A percentile compares a stretch with the other conserved stretches of the same genome.
phyloP scores from a whole-genome alignment of 179 eudicot species.

The Silene noctiflora region DNA sequence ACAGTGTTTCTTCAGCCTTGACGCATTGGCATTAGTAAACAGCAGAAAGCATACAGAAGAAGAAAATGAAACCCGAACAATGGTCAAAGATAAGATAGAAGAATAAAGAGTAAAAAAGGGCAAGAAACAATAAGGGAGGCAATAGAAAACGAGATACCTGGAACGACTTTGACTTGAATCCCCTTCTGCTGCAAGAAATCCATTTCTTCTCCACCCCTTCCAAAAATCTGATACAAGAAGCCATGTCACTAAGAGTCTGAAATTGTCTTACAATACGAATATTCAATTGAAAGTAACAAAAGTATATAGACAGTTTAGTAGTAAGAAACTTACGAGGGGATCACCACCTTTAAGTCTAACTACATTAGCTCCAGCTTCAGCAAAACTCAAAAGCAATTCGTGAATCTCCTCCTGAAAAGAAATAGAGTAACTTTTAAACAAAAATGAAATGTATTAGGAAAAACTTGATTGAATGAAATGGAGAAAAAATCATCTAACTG shows the following conservation, averaged over 20 bases:
- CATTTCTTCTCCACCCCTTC: constrained; percentile 99
- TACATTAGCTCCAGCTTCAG: constrained; percentile 90
- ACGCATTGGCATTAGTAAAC: not conserved
- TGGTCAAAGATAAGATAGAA: not conserved
- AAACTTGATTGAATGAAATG: not conserved
- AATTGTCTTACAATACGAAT: not conserved
- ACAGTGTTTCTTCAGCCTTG: not conserved
- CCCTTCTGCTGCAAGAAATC: constrained; percentile 92
- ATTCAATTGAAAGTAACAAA: not conserved
- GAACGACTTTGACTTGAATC: constrained; percentile 87
- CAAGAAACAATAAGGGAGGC: not conserved
- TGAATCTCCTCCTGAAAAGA: constrained; percentile 73
- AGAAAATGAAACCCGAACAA: not conserved
- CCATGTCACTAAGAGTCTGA: constrained; percentile 5
- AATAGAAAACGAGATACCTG: constrained; percentile 34
- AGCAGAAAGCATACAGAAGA: not conserved
- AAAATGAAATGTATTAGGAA: no score
- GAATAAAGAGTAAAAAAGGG: not conserved
- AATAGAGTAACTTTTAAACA: not conserved
- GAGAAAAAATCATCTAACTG: not conserved
- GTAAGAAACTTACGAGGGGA: constrained; percentile 62
- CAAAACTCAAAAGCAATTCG: constrained; percentile 86
- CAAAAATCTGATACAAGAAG: constrained; percentile 55
- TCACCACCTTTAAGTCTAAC: constrained; percentile 98
- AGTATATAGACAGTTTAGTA: not conserved